phyloP scores from a whole-genome alignment of 306 rosid genomes.

The Fragaria vesca region DNA sequence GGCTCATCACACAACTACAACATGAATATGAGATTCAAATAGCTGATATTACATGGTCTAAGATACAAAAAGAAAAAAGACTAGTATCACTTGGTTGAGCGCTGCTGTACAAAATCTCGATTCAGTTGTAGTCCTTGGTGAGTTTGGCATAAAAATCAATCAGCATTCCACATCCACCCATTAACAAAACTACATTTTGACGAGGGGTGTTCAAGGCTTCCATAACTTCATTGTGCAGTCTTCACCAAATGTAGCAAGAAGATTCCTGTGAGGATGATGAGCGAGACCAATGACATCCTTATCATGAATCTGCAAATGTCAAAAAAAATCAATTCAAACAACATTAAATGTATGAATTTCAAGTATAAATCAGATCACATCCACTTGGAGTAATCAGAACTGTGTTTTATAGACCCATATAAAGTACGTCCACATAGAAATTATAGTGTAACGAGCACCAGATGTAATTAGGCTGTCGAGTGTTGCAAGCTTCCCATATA shows the following conservation, averaged over 20 bases:
- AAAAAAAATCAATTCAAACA: neutral
- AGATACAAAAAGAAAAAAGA: neutral
- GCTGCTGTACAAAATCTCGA: neutral
- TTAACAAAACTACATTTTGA: neutral
- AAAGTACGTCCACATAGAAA: neutral
- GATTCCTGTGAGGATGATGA: constrained; percentile 98
- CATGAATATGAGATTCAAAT: neutral
- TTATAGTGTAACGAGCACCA: neutral
- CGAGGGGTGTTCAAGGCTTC: constrained; percentile 63
- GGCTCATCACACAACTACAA: neutral
- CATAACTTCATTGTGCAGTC: constrained; percentile 93
- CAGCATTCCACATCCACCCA: constrained; percentile 3
- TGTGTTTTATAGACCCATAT: neutral
- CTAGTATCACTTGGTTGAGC: neutral
- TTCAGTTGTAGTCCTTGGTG: neutral
- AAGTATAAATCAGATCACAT: neutral
- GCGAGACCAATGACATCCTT: constrained; percentile 88
- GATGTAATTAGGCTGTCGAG: neutral
- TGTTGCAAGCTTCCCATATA: neutral
- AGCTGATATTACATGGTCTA: neutral
- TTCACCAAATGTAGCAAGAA: constrained; percentile 80
- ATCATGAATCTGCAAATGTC: constrained; percentile 74
- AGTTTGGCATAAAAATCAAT: neutral
- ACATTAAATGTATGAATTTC: neutral
- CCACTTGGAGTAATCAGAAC: neutral